A percentile compares a stretch with the other conserved stretches of the same genome.
These are phyloP conservation scores for Metarhizium humberi DNA, from an alignment of 2,329 filamentous ascomycete genomes.

Conservation along the genomic window DNA sequence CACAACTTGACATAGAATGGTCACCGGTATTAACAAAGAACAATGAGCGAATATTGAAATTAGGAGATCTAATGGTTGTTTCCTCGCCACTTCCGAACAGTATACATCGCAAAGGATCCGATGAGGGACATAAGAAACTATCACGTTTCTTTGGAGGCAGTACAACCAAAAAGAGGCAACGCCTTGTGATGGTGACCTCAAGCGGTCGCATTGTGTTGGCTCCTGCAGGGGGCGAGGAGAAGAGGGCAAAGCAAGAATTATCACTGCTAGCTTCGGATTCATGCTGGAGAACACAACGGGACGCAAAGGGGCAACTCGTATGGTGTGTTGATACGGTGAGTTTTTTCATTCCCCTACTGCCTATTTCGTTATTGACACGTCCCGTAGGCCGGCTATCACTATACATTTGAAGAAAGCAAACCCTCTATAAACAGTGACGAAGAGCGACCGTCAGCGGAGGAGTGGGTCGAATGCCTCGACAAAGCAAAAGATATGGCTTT, in stretches of 20 bases:
- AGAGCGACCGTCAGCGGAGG: slow-evolving; percentile 63
- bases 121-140: slow-evolving; percentile 76
- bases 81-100: slow-evolving; percentile 70
- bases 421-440: slow-evolving; percentile 48
- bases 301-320: slow-evolving; percentile 77
- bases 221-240: slow-evolving; percentile 87
- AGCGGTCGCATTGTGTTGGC: slow-evolving; percentile 84
- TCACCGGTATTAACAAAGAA: slow-evolving; percentile 84
- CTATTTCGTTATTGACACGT: slow-evolving; percentile 11
- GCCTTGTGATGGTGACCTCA: slow-evolving; percentile 90
- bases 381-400: slow-evolving; percentile 75
- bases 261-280: slow-evolving; percentile 70
- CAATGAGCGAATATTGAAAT: slow-evolving; percentile 89
- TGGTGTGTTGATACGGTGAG: slow-evolving; percentile 94
- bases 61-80: slow-evolving; percentile 82
- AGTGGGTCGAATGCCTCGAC: slow-evolving; percentile 88
- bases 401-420: slow-evolving; percentile 90
- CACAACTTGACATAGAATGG: slow-evolving; percentile 96
- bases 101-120: slow-evolving; percentile 60
- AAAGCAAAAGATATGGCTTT: slow-evolving; percentile 76
- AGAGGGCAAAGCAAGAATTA: slow-evolving; percentile 87
- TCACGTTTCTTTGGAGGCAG: slow-evolving; percentile 88
- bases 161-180: slow-evolving; percentile 84
- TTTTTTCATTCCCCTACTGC: slow-evolving; percentile 12
- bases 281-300: slow-evolving; percentile 69